Evolutionary conservation across 148 eudicot genomes (phyloP), one percentile per base, ranked within the genome.

Genomic region (Beta vulgaris): DNA sequence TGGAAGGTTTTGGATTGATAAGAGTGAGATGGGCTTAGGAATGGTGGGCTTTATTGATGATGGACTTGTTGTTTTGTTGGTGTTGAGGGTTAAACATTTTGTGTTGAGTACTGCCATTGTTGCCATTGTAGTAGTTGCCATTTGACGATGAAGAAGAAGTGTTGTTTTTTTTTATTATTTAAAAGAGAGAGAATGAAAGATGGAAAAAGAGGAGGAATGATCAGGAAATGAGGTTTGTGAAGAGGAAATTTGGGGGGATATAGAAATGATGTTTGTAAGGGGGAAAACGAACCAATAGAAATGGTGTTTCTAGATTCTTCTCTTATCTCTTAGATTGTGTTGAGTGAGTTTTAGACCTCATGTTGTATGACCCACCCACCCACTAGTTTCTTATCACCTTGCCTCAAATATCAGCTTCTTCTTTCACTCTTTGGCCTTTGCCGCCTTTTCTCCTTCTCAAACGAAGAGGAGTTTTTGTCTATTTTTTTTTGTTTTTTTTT

Each of bases 101-200:
- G 91, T 68, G 28, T 86, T 90, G 70, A 94, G 89, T 40, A 84
- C 85, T 31, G 97, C 92, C 90, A 88, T 86, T 61, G 93, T 80
- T 81, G 93, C 85, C 73, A 89, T 89, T 26, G 98, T 86, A 32
- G 97, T 84, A 32, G 97, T 84, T 80, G 98, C 98, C 97, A 90
- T 90, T 84, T 59, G 25, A 6, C 37, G 7, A 57, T 9, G 35
- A 19, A 18, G 12, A 3, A 49, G 35, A 34, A 32, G 61, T 21
- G 54, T 40, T 8, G 6, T 14, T 31, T 68, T 35, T 54, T 55
- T 21, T 37, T 23, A n/a, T n/a, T 12, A 58, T 32, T 12, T 11
- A 40, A 12, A 23, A 19, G 44, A 53, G 7, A 19, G 72, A 42
- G 37, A 58, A 59, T 64, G 72, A 37, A 25, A 42, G 7, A n/a